Conservation (phyloP, 1,284 basidiomycete genomes). For the Ceratobasidium sp. region DNA sequence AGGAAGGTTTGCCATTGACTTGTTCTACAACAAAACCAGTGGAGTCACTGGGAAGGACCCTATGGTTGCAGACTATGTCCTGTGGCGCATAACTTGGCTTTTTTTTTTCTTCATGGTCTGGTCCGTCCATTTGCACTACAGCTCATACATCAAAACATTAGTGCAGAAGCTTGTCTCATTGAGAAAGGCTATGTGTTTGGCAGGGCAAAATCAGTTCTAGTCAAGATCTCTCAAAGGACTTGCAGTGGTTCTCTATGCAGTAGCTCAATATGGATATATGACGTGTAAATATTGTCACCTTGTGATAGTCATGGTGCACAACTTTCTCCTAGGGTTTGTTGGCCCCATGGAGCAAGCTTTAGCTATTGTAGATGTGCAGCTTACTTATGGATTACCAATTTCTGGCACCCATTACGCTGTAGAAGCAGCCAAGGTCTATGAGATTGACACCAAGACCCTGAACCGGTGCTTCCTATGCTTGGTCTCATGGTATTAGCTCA, state of each 20-base stretch:
- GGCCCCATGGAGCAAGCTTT: neutral
- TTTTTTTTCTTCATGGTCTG: neutral
- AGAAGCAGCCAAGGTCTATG: neutral
- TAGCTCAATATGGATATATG: neutral
- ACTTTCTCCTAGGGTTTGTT: neutral
- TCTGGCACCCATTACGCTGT: neutral
- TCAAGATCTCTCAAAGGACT: neutral
- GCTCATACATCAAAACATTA: neutral
- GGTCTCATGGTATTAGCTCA: neutral
- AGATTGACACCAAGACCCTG: neutral
- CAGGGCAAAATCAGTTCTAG: neutral
- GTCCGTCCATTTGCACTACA: neutral
- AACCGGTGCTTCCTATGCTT: neutral
- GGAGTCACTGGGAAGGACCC: neutral
- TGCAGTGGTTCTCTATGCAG: neutral
- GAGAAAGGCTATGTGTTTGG: neutral
- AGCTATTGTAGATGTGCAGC: neutral
- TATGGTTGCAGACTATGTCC: neutral
- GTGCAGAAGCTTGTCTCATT: neutral
- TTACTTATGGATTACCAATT: neutral
- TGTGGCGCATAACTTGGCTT: neutral
- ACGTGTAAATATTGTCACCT: neutral
- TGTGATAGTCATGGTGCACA: neutral
- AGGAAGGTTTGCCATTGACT: neutral
- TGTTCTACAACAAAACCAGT: slow-evolving; percentile 10